Conservation (phyloP, 192 early-diverging fungal species). For the Helicostylum pulchrum region DNA sequence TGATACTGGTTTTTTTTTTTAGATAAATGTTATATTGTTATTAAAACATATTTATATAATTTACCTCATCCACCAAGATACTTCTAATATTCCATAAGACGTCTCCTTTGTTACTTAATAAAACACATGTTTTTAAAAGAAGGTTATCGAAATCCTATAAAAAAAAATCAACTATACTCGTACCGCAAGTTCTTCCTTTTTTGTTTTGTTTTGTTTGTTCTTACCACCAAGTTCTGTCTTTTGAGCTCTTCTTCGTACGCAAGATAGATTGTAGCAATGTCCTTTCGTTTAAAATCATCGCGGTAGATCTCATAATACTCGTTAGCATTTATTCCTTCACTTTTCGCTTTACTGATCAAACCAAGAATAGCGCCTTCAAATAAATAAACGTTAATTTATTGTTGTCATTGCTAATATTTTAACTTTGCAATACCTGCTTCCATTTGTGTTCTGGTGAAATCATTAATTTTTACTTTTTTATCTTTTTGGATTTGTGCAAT, state of each 20-base stretch:
- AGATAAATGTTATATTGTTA: too few relatives aligned
- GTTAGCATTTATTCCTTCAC: too few relatives aligned
- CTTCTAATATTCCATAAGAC: neutral
- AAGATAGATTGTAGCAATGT: slow-evolving; percentile 18
- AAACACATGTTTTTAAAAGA: slow-evolving; percentile 4
- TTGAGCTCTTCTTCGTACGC: slow-evolving; percentile 18
- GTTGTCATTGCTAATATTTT: too few relatives aligned
- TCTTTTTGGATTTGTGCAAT: too few relatives aligned
- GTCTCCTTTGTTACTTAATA: slow-evolving; percentile 1
- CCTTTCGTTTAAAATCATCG: slow-evolving; percentile 1
- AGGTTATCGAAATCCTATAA: slow-evolving; percentile 32
- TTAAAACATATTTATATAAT: too few relatives aligned
- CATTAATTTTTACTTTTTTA: too few relatives aligned
- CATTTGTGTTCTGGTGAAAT: too few relatives aligned
- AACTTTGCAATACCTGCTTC: too few relatives aligned
- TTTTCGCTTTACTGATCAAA: too few relatives aligned
- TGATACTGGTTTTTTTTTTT: slow-evolving; percentile 22
- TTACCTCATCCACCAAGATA: slow-evolving; percentile 32
- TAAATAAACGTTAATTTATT: too few relatives aligned
- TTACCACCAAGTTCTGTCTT: slow-evolving; percentile 23
- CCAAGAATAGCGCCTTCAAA: too few relatives aligned
- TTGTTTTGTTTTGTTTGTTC: neutral
- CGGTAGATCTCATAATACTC: too few relatives aligned
- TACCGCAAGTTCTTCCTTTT: neutral
- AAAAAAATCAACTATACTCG: neutral